A percentile compares a stretch with the other conserved stretches of the same genome.
These are phyloP conservation scores for Fusarium nurragi DNA, from an alignment of 2,329 filamentous ascomycete species.

Conservation along the genomic window DNA sequence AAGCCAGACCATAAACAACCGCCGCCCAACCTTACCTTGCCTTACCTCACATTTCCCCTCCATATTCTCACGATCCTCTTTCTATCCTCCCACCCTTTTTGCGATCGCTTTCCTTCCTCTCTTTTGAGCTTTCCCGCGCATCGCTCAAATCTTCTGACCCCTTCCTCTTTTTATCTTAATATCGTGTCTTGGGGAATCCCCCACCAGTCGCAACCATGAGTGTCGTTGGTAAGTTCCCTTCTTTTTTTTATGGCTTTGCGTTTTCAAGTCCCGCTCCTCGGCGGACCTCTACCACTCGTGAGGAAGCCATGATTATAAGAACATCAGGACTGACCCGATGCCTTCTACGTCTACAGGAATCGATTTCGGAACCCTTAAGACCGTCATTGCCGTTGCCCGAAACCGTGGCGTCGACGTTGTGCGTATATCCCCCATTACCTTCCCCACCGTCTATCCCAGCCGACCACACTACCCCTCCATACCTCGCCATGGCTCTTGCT, in stretches of 20 bases:
- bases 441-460: slow-evolving; percentile 19
- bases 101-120: slow-evolving; percentile 31
- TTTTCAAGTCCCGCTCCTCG: neutral
- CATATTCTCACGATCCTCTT: slow-evolving; percentile 31
- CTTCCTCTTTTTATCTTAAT: slow-evolving; percentile 29
- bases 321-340: slow-evolving; percentile 32
- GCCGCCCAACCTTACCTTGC: slow-evolving; percentile 26
- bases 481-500: neutral
- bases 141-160: slow-evolving; percentile 23
- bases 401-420: slow-evolving; percentile 99
- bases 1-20: slow-evolving; percentile 27
- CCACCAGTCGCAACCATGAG: slow-evolving; percentile 58
- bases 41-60: slow-evolving; percentile 27
- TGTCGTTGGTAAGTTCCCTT: slow-evolving; percentile 59
- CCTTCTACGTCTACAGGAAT: slow-evolving; percentile 65
- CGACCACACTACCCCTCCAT: slow-evolving; percentile 27
- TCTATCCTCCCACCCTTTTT: slow-evolving; percentile 23
- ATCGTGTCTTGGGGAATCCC: slow-evolving; percentile 39
- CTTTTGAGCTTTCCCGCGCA: slow-evolving; percentile 37
- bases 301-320: slow-evolving; percentile 6
- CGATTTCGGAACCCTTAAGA: slow-evolving; percentile 96
- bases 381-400: slow-evolving; percentile 95
- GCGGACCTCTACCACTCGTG: neutral
- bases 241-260: neutral
- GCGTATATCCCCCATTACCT: slow-evolving; percentile 59